phyloP scores from a whole-genome alignment of 805 yeast genomes.

The Tetrapisispora nanseiensis region DNA sequence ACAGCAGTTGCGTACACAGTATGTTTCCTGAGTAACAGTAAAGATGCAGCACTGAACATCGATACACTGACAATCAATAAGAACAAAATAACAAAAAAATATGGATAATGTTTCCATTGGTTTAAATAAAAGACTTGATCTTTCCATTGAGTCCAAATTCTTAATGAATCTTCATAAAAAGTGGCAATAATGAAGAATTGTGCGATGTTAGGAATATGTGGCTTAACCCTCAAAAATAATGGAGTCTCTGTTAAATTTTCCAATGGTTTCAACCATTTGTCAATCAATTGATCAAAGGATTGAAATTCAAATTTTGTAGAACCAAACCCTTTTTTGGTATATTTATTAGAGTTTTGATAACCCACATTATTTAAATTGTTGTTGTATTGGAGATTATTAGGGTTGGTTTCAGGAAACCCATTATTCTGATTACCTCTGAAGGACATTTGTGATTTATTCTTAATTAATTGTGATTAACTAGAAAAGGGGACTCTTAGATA shows the following conservation, averaged over 20 bases:
- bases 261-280: constrained; percentile 17
- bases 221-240: constrained; percentile 41
- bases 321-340: not conserved
- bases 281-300: constrained; percentile 1
- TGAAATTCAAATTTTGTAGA: not conserved
- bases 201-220: constrained; percentile 80
- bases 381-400: not conserved
- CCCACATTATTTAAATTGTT: not conserved
- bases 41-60: constrained; percentile 66
- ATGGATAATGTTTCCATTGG: constrained; percentile 70
- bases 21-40: constrained; percentile 59
- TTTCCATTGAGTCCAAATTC: constrained; percentile 81
- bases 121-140: constrained; percentile 82
- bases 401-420: not conserved
- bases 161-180: constrained; percentile 76
- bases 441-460: too few relatives aligned
- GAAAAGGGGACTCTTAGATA: too few relatives aligned
- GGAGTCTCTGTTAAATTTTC: constrained; percentile 47
- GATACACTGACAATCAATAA: constrained; percentile 50
- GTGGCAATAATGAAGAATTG: constrained; percentile 88
- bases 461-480: too few relatives aligned
- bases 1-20: constrained; percentile 62
- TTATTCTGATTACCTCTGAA: constrained; percentile 1
- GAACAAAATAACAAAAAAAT: constrained; percentile 66
- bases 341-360: not conserved